Base-by-base conservation (phyloP, 345 rosid species). In the Sisymbrium irio region DNA sequence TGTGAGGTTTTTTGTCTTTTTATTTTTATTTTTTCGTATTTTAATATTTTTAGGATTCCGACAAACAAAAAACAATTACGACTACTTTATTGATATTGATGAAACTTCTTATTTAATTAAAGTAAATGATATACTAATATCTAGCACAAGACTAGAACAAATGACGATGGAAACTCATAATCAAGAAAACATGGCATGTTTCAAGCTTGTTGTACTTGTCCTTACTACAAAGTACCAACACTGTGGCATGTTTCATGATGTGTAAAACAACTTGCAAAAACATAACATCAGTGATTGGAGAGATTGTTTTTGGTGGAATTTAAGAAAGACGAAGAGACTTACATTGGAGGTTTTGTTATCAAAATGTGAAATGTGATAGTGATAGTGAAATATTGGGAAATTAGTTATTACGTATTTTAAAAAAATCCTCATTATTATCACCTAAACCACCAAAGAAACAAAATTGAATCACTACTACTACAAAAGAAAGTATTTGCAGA, bases 151-250 rank as follows among this genome's bases (percentile, higher is more conserved):
- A 46, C 27, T 62, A 9, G 1, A 42, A 14, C 39, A 42, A 25
- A 7, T 61, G 33, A 39, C 35, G 28, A 19, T 59, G 6, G 13
- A 59, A 8, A 2, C 46, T 22, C 50, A 61, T 61, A 22, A 61
- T 62, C 66, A 41, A 62, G 36, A 41, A 62, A 62, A 40, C 10
- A 41, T n/a, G 51, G 51, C 66, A 22, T 41, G 66, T 41, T 40
- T 39, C 49, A 61, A 61, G 65, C 33, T 61, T 61, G 47, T 22
- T 39, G 35, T 61, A 61, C 49, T 61, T 61, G 46, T 60, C 47
- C 33, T 60, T 22, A 20, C 65, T 57, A 60, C 47, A 13, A 58
- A 13, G n/a, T n/a, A 39, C 47, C 19, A 19, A 61, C 35, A 8
- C 4, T 22, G 14, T 14, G 19, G 20, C 49, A 22, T 27, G 49